Evolutionary conservation across 139 green algal genomes (phyloP), one percentile per base, ranked within the genome.

Genomic region (Volvox africanus): DNA sequence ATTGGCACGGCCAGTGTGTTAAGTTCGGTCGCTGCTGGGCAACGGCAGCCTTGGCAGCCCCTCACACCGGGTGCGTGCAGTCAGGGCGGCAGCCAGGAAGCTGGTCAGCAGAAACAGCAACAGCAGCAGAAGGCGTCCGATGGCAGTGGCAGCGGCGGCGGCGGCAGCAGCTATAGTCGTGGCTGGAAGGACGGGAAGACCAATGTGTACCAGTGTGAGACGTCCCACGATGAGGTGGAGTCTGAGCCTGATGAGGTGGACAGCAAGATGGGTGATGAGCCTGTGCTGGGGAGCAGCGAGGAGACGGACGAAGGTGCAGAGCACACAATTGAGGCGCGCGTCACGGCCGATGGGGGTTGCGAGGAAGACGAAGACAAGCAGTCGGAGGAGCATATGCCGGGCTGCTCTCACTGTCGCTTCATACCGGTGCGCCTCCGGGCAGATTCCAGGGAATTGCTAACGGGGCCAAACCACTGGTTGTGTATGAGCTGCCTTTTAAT

Each of bases 381-480:
- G 83, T n/a, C 79, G 26, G 18, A 68, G 79, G 91, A 93, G 36
- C 32, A 67, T 68, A 93, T 93, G 91, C 86, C 33, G 32, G 91
- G 91, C 6, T 93, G 91, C 55, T 35, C 2, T 80, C 77, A 62
- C 30, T 93, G 91, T 50, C 67, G 79, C 80, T 93, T 89, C 37
- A 16, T 50, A 2, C 33, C 71, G 80, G 91, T 93, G 44, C 44
- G 44, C 44, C 44, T 55, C 5, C 44, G 44, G 44, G 9, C 44
- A 55, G 5, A 14, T 55, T 55, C 5, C 9, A 9, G 44, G 44
- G 9, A 55, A 55, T 55, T 55, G 5, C 44, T 14, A 9, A 5
- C 5, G 44, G 44, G 44, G 44, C 44, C 44, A 9, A 55, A 55
- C 5, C 9, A 55, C 5, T 9, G 9, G 44, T 55, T 55, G 44